Evolutionary conservation across 2,329 filamentous ascomycete species (phyloP).

Genomic region (Clarireedia sp.): DNA sequence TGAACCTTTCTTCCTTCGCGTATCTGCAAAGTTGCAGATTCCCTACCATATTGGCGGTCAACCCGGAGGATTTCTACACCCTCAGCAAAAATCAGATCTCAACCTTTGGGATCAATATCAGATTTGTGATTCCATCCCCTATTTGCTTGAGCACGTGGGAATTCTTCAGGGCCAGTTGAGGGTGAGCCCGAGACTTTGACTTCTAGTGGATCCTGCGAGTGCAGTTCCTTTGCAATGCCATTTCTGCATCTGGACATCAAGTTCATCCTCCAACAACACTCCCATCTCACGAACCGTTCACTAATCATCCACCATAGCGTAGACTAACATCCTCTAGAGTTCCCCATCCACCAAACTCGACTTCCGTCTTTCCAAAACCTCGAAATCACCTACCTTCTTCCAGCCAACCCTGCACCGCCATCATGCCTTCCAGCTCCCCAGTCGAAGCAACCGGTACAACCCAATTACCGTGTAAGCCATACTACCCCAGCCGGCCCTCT

Average conservation of each 20-base stretch:
- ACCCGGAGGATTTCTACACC: not conserved
- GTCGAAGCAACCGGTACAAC: slow-evolving; percentile 80
- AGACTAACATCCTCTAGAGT: not conserved
- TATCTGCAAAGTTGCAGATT: not conserved
- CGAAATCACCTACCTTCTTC: not conserved
- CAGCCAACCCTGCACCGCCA: slow-evolving; percentile 7
- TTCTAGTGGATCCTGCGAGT: too few species aligned
- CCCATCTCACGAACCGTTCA: not conserved
- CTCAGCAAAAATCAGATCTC: too few species aligned
- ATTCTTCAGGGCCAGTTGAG: too few species aligned
- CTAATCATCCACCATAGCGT: not conserved
- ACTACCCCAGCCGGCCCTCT: not conserved
- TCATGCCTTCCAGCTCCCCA: slow-evolving; percentile 85
- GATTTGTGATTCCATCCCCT: too few species aligned
- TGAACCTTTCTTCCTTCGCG: not conserved
- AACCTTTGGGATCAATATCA: too few species aligned
- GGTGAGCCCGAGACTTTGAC: too few species aligned
- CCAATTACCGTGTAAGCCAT: slow-evolving; percentile 68
- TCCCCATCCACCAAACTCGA: not conserved
- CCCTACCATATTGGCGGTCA: not conserved
- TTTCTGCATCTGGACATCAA: too few species aligned
- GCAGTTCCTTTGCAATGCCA: too few species aligned
- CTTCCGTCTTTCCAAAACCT: not conserved
- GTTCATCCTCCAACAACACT: not conserved
- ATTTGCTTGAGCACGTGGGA: too few species aligned